Evolutionary conservation across 345 rosid species (phyloP).

Genomic region (Aquilaria sinensis): DNA sequence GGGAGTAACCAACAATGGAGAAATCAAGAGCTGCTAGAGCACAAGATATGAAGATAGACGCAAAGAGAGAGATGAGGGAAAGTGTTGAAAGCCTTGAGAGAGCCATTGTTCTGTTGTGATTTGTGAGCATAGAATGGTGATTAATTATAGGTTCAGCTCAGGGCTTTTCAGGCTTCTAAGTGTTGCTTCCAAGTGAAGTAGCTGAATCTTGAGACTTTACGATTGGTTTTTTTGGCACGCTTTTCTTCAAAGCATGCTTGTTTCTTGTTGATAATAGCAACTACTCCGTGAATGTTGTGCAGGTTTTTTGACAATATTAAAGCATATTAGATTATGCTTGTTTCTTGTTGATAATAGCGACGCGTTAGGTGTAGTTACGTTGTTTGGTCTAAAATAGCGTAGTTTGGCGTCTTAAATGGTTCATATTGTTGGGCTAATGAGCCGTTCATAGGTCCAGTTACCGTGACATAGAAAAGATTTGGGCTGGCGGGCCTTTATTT

Average conservation of each 20-base stretch:
- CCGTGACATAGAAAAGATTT: no score
- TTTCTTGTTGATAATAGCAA: background rate
- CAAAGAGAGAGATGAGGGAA: conserved; percentile 28
- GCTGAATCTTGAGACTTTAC: conserved; percentile 29
- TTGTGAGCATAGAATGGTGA: conserved; percentile 17
- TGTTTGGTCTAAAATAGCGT: no score
- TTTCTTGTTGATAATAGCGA: no score
- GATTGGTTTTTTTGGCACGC: conserved; percentile 35
- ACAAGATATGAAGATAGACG: conserved; percentile 26
- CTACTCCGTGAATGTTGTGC: no score
- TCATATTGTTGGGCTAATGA: no score
- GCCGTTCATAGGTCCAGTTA: no score
- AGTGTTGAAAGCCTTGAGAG: conserved; percentile 17
- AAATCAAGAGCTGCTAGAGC: conserved; percentile 45
- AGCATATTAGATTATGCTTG: no score
- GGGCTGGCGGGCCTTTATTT: no score
- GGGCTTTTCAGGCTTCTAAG: background rate
- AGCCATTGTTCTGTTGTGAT: conserved; percentile 26
- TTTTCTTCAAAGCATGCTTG: conserved; percentile 30
- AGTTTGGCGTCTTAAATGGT: no score
- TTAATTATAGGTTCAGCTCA: conserved; percentile 21
- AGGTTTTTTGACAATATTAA: no score
- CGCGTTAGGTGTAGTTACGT: no score
- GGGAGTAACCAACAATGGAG: conserved; percentile 71
- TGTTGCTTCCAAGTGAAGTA: conserved; percentile 56